Conservation (phyloP, 768 basidiomycete species). For the Hydnomerulius pinastri region DNA sequence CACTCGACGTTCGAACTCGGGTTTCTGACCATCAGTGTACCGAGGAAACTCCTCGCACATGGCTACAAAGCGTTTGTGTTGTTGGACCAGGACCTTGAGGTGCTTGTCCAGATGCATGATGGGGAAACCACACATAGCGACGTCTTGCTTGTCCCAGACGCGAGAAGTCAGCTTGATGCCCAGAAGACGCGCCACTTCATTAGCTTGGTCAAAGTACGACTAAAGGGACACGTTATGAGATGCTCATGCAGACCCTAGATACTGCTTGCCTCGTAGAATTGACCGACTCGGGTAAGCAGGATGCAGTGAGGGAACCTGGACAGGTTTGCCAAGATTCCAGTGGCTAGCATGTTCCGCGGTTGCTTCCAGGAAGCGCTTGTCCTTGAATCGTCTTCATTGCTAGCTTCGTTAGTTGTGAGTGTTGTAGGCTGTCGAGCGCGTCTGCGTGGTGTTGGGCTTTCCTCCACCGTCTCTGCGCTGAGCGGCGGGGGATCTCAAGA, state of each 20-base stretch:
- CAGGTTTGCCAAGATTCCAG: constrained; percentile 70
- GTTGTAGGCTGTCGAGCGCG: constrained; percentile 22
- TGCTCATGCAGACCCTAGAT: background rate
- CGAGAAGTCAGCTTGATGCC: constrained; percentile 82
- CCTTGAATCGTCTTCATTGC: background rate
- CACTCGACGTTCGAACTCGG: constrained; percentile 76
- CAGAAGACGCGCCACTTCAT: constrained; percentile 71
- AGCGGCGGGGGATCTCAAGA: background rate
- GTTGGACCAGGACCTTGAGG: constrained; percentile 82
- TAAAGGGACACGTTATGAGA: constrained; percentile 31
- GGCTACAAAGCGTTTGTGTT: constrained; percentile 83
- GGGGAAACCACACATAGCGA: constrained; percentile 93
- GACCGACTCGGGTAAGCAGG: constrained; percentile 87
- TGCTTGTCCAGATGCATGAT: constrained; percentile 81
- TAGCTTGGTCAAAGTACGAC: constrained; percentile 95
- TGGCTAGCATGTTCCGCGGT: constrained; percentile 58
- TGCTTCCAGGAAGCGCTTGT: constrained; percentile 12
- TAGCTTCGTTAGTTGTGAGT: background rate
- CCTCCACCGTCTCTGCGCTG: background rate
- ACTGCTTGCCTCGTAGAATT: constrained; percentile 85
- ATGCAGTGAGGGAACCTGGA: constrained; percentile 84
- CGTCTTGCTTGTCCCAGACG: constrained; percentile 66
- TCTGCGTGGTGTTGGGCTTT: constrained; percentile 5
- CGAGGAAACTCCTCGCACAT: constrained; percentile 90
- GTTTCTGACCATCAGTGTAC: constrained; percentile 48